Evolutionary conservation across 306 rosid genomes (phyloP).

Genomic region (Canavalia ensiformis): DNA sequence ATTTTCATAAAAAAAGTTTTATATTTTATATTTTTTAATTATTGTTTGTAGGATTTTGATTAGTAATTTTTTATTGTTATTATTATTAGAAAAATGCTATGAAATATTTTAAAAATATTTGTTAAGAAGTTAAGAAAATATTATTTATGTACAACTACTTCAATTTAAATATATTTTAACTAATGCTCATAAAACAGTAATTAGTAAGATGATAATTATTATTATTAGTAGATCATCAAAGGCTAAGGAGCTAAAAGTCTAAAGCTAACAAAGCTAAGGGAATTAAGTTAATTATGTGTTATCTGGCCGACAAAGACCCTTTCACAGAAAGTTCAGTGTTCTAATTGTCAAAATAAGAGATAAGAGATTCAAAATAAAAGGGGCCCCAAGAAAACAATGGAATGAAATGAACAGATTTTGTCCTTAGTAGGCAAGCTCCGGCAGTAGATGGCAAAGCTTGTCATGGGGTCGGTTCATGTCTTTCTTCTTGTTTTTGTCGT

Average conservation of each 20-base stretch:
- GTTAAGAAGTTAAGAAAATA: no score
- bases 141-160: no score
- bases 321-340: conserved; percentile 1
- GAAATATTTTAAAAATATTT: no score
- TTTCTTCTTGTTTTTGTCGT: conserved; percentile 34
- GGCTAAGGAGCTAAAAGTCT: not conserved
- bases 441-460: conserved; percentile 28
- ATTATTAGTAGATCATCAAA: not conserved
- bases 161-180: no score
- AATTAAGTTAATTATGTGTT: not conserved
- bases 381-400: not conserved
- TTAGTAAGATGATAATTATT: no score
- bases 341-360: conserved; percentile 37
- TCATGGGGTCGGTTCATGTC: conserved; percentile 40
- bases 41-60: no score
- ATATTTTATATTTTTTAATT: no score
- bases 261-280: conserved; percentile 3
- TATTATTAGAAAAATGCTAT: no score
- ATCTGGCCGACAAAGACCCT: conserved; percentile 15
- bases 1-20: no score
- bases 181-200: no score
- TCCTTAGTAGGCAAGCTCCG: conserved; percentile 32
- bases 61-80: no score
- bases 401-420: conserved; percentile 36
- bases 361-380: not conserved